Evolutionary conservation across 1,284 basidiomycete genomes (phyloP), one percentile per base, ranked within the genome.

Genomic region (Microbotryum intermedium): DNA sequence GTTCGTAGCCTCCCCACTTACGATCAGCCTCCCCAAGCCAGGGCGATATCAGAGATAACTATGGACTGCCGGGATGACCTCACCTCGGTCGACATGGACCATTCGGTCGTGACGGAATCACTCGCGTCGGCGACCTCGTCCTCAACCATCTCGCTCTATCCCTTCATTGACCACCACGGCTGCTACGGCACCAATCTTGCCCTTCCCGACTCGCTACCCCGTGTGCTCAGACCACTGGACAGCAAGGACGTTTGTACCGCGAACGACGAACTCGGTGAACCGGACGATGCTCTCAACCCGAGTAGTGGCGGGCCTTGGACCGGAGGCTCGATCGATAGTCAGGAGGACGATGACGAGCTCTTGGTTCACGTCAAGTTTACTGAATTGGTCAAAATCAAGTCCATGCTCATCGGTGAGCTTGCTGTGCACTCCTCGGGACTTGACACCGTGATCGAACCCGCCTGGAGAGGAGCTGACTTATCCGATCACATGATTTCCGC

Each of bases 231-330:
- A 11, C 60, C 65, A 4, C 50, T 65, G 21, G 67, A 69, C 57
- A 87, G 86, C 1, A 83, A 82, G 67, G 81, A 78, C 20, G 74
- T 88, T 43, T 85, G 90, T 61, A 88, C 89, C 73, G 82, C 84
- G 2, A 90, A 88, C 86, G 80, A 71, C 25, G 76, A 87, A 67
- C 77, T 88, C 50, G 85, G 89, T 28, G 83, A 84, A 58, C 83
- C 80, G 4, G 74, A 73, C 2, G 79, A 79, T 62, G 88, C 77
- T 65, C 83, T 81, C 10, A 84, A 87, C 48, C 87, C 84, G 0
- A 82, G 74, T 34, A 86, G 88, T 5, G 87, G 77, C 78, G 44
- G 74, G 79, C 23, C 49, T 50, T 43, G 87, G 85, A 21, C 78
- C 83, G 65, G 57, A 0, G 65, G 65, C 3, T 57, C 29, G 10